Conservation (phyloP, 2,329 filamentous ascomycete genomes). For the Cryphonectria radicalis region DNA sequence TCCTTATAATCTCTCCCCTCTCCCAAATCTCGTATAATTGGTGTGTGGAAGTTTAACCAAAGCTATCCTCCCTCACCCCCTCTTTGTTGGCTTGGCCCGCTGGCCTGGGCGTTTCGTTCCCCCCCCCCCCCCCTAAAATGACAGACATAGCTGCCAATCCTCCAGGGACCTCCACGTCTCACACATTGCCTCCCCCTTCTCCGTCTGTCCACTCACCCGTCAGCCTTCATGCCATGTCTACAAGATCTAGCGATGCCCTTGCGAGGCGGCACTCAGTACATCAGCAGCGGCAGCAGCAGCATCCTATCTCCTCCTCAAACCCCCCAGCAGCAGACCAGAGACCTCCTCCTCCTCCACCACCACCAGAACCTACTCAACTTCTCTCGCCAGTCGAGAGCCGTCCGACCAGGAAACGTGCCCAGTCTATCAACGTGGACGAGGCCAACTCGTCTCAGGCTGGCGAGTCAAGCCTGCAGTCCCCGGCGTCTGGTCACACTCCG, state of each 20-base stretch:
- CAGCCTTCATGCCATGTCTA: slow-evolving; percentile 31
- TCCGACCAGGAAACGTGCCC: slow-evolving; percentile 47
- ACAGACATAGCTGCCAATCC: slow-evolving; percentile 30
- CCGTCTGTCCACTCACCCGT: slow-evolving; percentile 22
- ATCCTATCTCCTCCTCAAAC: neutral
- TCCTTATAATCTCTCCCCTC: neutral
- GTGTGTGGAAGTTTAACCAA: neutral
- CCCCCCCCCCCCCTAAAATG: slow-evolving; percentile 25
- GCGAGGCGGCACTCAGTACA: slow-evolving; percentile 22
- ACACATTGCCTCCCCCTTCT: slow-evolving; percentile 25
- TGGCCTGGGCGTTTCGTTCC: slow-evolving; percentile 7
- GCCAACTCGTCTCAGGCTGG: slow-evolving; percentile 45
- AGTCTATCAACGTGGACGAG: slow-evolving; percentile 51
- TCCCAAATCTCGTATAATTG: slow-evolving; percentile 9
- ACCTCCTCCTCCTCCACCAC: neutral
- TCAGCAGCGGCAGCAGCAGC: slow-evolving; percentile 9
- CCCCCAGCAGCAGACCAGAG: slow-evolving; percentile 7
- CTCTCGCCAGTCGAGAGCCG: slow-evolving; percentile 26
- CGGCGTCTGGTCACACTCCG: slow-evolving; percentile 34
- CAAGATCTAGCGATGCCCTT: slow-evolving; percentile 31
- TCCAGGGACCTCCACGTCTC: slow-evolving; percentile 28
- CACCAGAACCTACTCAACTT: neutral
- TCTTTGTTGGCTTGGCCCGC: slow-evolving; percentile 26
- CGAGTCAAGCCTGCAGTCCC: slow-evolving; percentile 42
- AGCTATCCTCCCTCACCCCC: neutral